A percentile compares a stretch with the other conserved stretches of the same genome.
Evolutionary conservation across 1,139 yeast genomes (phyloP).

Genomic region (Kodamaea alishanica): DNA sequence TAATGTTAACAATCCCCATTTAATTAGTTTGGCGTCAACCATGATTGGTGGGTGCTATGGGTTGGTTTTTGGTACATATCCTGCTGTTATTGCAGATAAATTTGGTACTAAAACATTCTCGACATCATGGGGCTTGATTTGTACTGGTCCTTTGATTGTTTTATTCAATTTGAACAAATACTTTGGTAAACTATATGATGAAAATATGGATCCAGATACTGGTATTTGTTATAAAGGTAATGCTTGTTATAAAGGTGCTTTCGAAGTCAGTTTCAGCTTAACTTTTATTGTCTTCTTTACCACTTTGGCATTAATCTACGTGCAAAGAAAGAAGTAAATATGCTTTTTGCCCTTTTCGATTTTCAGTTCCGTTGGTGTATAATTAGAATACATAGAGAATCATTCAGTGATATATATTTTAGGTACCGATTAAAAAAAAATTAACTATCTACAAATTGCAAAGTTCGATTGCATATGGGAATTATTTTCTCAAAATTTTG

Average conservation of each 20-base stretch:
- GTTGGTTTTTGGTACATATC: conserved; percentile 41
- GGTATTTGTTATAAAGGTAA: conserved; percentile 36
- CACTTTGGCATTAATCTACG: conserved; percentile 23
- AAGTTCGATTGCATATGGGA: no score
- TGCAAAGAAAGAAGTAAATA: conserved; percentile 19
- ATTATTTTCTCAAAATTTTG: no score
- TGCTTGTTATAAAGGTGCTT: conserved; percentile 36
- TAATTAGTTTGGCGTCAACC: conserved; percentile 31
- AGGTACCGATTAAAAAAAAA: no score
- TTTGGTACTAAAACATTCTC: conserved; percentile 42
- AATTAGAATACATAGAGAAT: background rate
- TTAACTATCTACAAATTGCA: no score
- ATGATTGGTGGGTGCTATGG: conserved; percentile 42
- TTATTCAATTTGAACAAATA: conserved; percentile 36
- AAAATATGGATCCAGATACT: conserved; percentile 27
- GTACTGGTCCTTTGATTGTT: conserved; percentile 39
- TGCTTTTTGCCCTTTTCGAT: background rate
- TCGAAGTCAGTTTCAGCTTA: conserved; percentile 26
- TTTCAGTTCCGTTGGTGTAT: background rate
- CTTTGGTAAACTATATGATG: conserved; percentile 40
- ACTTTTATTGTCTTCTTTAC: conserved; percentile 23
- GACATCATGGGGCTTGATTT: conserved; percentile 45
- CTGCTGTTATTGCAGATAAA: conserved; percentile 45
- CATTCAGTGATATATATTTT: no score
- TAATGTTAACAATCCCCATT: conserved; percentile 26